Evolutionary conservation across 2,329 filamentous ascomycete species (phyloP).

Genomic region (Rhynchosporium graminicola): DNA sequence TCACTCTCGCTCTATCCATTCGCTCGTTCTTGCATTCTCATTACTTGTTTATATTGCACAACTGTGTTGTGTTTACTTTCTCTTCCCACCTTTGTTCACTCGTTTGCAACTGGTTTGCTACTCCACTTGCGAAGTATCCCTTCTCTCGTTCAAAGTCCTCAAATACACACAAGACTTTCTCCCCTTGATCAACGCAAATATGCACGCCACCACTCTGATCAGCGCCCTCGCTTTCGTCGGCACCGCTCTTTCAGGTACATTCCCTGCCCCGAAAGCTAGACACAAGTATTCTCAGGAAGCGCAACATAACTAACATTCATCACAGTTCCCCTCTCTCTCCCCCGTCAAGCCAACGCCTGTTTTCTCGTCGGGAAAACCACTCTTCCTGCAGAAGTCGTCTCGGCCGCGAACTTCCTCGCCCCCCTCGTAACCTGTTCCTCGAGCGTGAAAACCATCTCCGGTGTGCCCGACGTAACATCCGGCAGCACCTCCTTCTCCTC

Average conservation of each 20-base stretch:
- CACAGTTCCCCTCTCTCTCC: constrained; percentile 10
- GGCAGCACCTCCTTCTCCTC: constrained; percentile 52
- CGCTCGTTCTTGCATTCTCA: not conserved
- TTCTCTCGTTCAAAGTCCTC: not conserved
- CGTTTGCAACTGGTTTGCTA: constrained; percentile 17
- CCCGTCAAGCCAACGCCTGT: constrained; percentile 45
- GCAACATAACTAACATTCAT: not conserved
- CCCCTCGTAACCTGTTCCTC: constrained; percentile 52
- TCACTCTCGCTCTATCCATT: constrained; percentile 1
- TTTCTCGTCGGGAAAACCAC: constrained; percentile 54
- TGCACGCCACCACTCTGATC: constrained; percentile 8
- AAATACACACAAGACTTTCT: not conserved
- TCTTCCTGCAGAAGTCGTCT: constrained; percentile 53
- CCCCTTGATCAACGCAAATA: not conserved
- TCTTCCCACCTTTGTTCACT: not conserved
- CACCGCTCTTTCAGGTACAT: constrained; percentile 19
- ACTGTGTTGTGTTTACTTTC: constrained; percentile 8
- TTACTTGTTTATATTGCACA: not conserved
- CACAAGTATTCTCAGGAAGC: not conserved
- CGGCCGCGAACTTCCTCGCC: constrained; percentile 47
- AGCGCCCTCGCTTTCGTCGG: constrained; percentile 6
- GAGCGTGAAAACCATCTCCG: constrained; percentile 49
- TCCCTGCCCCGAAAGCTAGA: not conserved
- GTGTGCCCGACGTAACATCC: constrained; percentile 58
- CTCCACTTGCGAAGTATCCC: not conserved